Evolutionary conservation across 176 grass and related monocot species (phyloP).

Genomic region (Chloris gayana): DNA sequence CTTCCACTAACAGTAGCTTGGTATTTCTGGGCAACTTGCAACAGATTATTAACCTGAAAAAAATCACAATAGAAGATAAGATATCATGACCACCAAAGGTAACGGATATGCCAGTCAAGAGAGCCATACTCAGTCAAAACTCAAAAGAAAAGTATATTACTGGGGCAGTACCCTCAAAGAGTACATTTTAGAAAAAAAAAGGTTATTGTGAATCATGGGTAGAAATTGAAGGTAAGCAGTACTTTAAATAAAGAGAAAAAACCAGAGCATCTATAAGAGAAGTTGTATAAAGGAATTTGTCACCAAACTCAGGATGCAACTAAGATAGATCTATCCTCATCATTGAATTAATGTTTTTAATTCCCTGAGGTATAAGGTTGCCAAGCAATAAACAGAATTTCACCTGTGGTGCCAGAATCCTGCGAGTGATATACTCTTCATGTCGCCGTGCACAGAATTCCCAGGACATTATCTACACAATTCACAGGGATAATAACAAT

Average conservation of each 20-base stretch:
- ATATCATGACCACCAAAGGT: conserved; percentile 9
- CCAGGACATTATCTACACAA: conserved; percentile 86
- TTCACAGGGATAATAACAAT: conserved; percentile 39
- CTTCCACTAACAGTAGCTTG: conserved; percentile 64
- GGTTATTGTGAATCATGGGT: background rate
- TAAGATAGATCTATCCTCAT: background rate
- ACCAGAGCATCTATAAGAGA: background rate
- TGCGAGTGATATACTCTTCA: conserved; percentile 86
- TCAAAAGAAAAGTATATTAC: conserved; percentile 18
- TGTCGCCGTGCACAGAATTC: conserved; percentile 89
- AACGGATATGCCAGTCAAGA: background rate
- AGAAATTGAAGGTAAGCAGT: background rate
- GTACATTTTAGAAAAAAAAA: conserved; percentile 18
- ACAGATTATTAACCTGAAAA: conserved; percentile 72
- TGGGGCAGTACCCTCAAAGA: background rate
- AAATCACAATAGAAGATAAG: conserved; percentile 27
- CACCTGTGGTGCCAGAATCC: conserved; percentile 89
- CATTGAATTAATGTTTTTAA: background rate
- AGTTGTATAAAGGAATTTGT: conserved; percentile 1
- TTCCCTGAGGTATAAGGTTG: background rate
- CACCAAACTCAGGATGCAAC: background rate
- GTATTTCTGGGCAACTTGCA: conserved; percentile 93
- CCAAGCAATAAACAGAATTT: conserved; percentile 9
- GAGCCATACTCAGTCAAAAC: conserved; percentile 10
- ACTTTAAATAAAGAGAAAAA: conserved; percentile 8